Conservation (phyloP, 1,284 basidiomycete genomes). For the Cryptococcus sp. region DNA sequence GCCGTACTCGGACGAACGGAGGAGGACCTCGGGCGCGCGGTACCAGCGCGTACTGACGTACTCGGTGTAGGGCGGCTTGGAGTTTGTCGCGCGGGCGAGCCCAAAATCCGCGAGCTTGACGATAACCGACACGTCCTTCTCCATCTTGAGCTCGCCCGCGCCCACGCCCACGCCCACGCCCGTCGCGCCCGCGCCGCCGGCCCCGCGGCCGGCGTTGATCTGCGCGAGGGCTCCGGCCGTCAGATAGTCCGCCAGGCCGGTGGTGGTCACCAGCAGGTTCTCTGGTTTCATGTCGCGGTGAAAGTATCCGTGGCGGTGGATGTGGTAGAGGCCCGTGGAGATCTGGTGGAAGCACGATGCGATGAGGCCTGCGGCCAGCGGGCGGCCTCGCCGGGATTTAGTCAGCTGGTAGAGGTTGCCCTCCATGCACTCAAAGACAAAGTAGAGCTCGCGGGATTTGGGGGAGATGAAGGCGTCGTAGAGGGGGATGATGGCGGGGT, state of each 20-base stretch:
- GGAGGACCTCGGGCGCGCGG: slow-evolving; percentile 92
- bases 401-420: slow-evolving; percentile 99
- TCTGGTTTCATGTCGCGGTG: slow-evolving; percentile 99
- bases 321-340: slow-evolving; percentile 83
- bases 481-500: slow-evolving; percentile 96
- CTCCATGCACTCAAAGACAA: slow-evolving; percentile 99
- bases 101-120: slow-evolving; percentile 99
- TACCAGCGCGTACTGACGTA: slow-evolving; percentile 99
- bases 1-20: slow-evolving; percentile 87
- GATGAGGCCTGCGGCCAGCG: slow-evolving; percentile 90
- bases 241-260: slow-evolving; percentile 91
- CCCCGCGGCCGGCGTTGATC: slow-evolving; percentile 31
- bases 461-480: slow-evolving; percentile 98
- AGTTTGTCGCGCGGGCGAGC: slow-evolving; percentile 84
- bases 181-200: slow-evolving; percentile 7
- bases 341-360: slow-evolving; percentile 94
- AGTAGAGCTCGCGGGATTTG: slow-evolving; percentile 90
- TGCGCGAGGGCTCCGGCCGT: slow-evolving; percentile 49
- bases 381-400: slow-evolving; percentile 89
- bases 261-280: slow-evolving; percentile 99
- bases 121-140: slow-evolving; percentile 93
- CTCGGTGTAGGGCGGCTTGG: slow-evolving; percentile 92
- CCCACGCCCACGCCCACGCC: too few relatives aligned
- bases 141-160: slow-evolving; percentile 49
- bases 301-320: slow-evolving; percentile 90